These are phyloP conservation scores for Sporothrix inflata DNA, from an alignment of 2,329 filamentous ascomycete genomes.

Conservation along the genomic window DNA sequence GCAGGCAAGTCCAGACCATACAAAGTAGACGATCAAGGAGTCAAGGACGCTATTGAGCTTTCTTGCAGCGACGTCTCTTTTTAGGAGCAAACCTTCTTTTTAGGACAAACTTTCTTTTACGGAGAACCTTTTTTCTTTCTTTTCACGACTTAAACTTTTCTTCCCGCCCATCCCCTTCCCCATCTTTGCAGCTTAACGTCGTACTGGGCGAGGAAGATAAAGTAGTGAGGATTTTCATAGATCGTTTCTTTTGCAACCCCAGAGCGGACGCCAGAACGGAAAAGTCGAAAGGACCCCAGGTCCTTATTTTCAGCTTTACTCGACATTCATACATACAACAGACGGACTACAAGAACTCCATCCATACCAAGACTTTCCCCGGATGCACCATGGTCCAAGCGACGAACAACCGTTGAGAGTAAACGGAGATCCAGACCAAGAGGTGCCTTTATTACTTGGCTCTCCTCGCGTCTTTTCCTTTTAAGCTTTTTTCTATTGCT, in stretches of 20 bases:
- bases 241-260: not conserved
- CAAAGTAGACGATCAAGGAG: not conserved
- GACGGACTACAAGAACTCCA: not conserved
- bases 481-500: not conserved
- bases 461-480: not conserved
- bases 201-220: not conserved
- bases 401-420: not conserved
- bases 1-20: not conserved
- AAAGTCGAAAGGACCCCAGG: not conserved
- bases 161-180: not conserved
- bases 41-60: not conserved
- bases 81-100: constrained; percentile 1
- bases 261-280: not conserved
- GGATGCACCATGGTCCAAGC: not conserved
- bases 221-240: not conserved
- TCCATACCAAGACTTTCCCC: not conserved
- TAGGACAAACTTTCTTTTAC: too few species aligned
- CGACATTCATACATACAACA: not conserved
- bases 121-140: not conserved
- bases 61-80: not conserved
- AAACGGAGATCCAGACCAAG: not conserved
- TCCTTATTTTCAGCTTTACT: not conserved
- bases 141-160: not conserved
- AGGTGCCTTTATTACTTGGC: not conserved
- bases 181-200: not conserved